phyloP scores from a whole-genome alignment of 331 rosid genomes.

The Malus hybrid region DNA sequence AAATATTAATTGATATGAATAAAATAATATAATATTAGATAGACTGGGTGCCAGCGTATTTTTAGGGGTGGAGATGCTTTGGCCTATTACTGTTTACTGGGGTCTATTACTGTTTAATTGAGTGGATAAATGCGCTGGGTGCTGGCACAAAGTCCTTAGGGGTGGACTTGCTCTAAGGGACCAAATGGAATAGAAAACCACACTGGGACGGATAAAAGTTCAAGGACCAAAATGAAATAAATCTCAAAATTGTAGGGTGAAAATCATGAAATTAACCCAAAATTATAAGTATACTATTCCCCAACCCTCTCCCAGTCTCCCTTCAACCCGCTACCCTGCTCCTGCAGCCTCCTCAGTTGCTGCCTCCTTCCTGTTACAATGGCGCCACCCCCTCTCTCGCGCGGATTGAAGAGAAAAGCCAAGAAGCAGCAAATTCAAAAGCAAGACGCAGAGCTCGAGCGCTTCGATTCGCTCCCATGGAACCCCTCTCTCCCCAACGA shows the following conservation, averaged over 20 bases:
- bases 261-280: not conserved
- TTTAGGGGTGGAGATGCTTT: no score
- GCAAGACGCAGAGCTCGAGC: slow-evolving; percentile 25
- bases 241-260: no score
- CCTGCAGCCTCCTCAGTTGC: not conserved
- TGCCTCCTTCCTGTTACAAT: not conserved
- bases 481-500: slow-evolving; percentile 28
- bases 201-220: not conserved
- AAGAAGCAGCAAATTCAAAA: slow-evolving; percentile 24
- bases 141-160: no score
- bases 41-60: no score
- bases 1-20: no score
- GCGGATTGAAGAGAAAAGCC: slow-evolving; percentile 7
- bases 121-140: no score
- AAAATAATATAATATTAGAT: no score
- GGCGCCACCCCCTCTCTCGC: not conserved
- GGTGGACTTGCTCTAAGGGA: not conserved
- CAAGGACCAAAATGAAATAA: not conserved
- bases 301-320: not conserved
- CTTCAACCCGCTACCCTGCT: not conserved
- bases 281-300: not conserved
- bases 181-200: not conserved
- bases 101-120: no score
- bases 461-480: slow-evolving; percentile 39
- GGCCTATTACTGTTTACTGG: no score